Evolutionary conservation across 1,284 basidiomycete species (phyloP).

Genomic region (Ustilago trichophora): DNA sequence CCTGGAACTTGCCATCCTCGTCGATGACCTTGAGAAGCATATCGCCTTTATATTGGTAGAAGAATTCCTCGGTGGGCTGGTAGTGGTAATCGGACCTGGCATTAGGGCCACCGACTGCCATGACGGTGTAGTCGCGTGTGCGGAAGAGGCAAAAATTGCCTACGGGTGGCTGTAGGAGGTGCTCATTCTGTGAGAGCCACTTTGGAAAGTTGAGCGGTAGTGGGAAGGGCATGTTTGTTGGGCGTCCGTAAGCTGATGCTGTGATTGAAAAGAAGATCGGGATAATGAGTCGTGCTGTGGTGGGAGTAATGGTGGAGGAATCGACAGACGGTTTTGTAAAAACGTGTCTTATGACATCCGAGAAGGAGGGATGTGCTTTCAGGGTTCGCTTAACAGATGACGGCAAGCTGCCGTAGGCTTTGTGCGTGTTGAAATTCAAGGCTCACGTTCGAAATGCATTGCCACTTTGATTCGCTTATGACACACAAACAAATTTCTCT

Average conservation of each 20-base stretch:
- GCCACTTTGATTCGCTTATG: too few relatives aligned
- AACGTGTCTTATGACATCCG: conserved; percentile 10
- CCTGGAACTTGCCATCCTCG: conserved; percentile 84
- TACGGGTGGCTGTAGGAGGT: conserved; percentile 65
- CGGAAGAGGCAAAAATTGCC: conserved; percentile 65
- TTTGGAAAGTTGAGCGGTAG: conserved; percentile 65
- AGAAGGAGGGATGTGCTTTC: neutral
- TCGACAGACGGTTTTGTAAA: too few relatives aligned
- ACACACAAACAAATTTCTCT: too few relatives aligned
- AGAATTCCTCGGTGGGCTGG: conserved; percentile 63
- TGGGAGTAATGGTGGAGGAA: neutral
- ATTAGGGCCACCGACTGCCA: conserved; percentile 65
- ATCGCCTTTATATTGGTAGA: conserved; percentile 68
- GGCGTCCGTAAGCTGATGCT: too few relatives aligned
- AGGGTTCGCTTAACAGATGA: neutral
- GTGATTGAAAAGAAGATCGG: neutral
- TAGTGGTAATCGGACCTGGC: conserved; percentile 63
- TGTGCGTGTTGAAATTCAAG: too few relatives aligned
- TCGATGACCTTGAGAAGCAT: conserved; percentile 85
- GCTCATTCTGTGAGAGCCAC: conserved; percentile 65
- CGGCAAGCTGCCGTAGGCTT: too few relatives aligned
- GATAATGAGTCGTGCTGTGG: neutral
- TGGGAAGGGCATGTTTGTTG: conserved; percentile 43
- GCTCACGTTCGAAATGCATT: too few relatives aligned
- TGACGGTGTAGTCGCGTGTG: conserved; percentile 61